phyloP scores from a whole-genome alignment of 2,329 filamentous ascomycete species.

The Juglanconis oblonga region DNA sequence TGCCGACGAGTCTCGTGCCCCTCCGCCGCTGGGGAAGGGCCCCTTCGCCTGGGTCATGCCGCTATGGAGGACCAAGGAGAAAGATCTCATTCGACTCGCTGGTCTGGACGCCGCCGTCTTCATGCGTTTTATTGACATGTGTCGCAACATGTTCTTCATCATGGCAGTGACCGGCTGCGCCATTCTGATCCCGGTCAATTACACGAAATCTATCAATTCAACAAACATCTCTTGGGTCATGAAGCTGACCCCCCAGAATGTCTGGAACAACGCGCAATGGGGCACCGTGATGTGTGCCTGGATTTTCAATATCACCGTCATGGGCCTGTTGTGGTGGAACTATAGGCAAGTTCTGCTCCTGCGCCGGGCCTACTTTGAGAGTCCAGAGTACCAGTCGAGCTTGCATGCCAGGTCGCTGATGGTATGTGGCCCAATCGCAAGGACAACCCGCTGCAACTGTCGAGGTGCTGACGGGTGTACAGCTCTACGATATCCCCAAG shows the following conservation, averaged over 20 bases:
- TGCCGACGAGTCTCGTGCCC: conserved; percentile 84
- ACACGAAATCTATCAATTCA: conserved; percentile 45
- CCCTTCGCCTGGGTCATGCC: conserved; percentile 84
- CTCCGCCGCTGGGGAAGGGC: conserved; percentile 82
- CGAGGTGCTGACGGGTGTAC: conserved; percentile 24
- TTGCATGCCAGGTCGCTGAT: conserved; percentile 73
- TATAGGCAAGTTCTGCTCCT: conserved; percentile 72
- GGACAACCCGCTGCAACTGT: background rate
- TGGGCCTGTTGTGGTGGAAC: conserved; percentile 85
- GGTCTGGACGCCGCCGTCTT: conserved; percentile 92
- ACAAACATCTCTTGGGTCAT: conserved; percentile 46
- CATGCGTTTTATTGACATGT: conserved; percentile 85
- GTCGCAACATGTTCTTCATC: conserved; percentile 79
- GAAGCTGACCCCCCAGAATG: conserved; percentile 57
- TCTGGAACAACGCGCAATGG: conserved; percentile 54
- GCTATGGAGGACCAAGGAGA: conserved; percentile 73
- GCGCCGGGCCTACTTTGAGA: conserved; percentile 78
- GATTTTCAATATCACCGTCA: conserved; percentile 71
- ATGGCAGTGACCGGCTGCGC: conserved; percentile 70
- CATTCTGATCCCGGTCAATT: conserved; percentile 79
- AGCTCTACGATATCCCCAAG: conserved; percentile 81
- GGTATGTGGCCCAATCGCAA: conserved; percentile 37
- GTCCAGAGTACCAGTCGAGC: conserved; percentile 82
- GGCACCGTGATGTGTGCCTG: conserved; percentile 58
- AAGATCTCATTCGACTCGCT: conserved; percentile 73